Conservation (phyloP, 2,329 filamentous ascomycete species). For the Talaromyces sp. region DNA sequence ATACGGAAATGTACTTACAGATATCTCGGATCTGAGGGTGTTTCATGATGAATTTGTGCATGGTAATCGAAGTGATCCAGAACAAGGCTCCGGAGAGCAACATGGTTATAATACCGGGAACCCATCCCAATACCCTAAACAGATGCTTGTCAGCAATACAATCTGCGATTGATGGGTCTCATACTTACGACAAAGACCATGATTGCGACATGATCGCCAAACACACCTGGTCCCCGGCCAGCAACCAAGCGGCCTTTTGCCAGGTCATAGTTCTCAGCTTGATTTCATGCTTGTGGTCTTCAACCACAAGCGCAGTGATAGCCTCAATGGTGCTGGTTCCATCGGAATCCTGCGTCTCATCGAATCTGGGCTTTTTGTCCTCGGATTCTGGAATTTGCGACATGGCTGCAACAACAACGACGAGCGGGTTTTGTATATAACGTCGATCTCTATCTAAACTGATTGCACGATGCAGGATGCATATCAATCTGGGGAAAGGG, state of each 20-base stretch:
- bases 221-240: slow-evolving; percentile 50
- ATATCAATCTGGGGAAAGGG: background rate
- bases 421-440: background rate
- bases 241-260: slow-evolving; percentile 51
- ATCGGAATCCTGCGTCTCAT: slow-evolving; percentile 8
- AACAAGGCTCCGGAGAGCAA: slow-evolving; percentile 45
- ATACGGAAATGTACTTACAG: slow-evolving; percentile 29
- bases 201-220: slow-evolving; percentile 53
- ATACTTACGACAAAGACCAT: slow-evolving; percentile 47
- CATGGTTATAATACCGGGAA: slow-evolving; percentile 49
- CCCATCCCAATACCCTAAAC: slow-evolving; percentile 45
- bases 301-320: slow-evolving; percentile 28
- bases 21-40: slow-evolving; percentile 51
- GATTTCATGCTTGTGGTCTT: slow-evolving; percentile 50
- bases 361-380: background rate
- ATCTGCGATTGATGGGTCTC: background rate
- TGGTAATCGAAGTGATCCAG: slow-evolving; percentile 51
- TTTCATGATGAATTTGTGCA: slow-evolving; percentile 54
- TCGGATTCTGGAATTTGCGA: slow-evolving; percentile 4
- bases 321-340: slow-evolving; percentile 19
- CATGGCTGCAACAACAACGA: background rate
- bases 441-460: background rate
- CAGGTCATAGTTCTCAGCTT: slow-evolving; percentile 54
- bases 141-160: slow-evolving; percentile 10
- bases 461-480: background rate